Conservation (phyloP, 192 early-diverging fungal genomes). For the Linnemannia zychae region DNA sequence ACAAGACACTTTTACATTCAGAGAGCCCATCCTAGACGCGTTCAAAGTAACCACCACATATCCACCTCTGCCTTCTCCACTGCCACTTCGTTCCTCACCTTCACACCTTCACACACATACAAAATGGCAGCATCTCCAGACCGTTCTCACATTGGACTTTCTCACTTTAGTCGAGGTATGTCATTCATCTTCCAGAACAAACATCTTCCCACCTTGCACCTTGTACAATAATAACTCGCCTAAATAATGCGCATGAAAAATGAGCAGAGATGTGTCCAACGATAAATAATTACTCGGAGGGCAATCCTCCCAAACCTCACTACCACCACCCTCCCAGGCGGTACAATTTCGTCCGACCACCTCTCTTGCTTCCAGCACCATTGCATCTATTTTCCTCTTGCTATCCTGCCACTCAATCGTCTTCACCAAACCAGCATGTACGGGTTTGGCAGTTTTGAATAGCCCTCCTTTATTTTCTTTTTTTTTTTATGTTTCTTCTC, state of each 20-base stretch:
- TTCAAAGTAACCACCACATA: neutral
- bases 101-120: neutral
- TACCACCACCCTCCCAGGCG: neutral
- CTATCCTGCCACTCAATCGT: neutral
- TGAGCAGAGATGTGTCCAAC: neutral
- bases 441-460: neutral
- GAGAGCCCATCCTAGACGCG: neutral
- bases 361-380: neutral
- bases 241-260: neutral
- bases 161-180: constrained; percentile 6
- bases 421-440: neutral
- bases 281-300: neutral
- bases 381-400: neutral
- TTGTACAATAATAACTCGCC: neutral
- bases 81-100: neutral
- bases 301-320: neutral
- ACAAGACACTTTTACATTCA: neutral
- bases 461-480: neutral
- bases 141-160: neutral
- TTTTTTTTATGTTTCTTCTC: neutral
- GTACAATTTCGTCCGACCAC: neutral
- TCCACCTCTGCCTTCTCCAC: neutral
- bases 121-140: constrained; percentile 8
- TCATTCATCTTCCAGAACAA: neutral
- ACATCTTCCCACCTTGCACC: neutral